A percentile compares a stretch with the other conserved stretches of the same genome.
These are phyloP conservation scores for Globisporangium emineosum DNA, from an alignment of 352 stramenopile genomes.

Conservation along the genomic window DNA sequence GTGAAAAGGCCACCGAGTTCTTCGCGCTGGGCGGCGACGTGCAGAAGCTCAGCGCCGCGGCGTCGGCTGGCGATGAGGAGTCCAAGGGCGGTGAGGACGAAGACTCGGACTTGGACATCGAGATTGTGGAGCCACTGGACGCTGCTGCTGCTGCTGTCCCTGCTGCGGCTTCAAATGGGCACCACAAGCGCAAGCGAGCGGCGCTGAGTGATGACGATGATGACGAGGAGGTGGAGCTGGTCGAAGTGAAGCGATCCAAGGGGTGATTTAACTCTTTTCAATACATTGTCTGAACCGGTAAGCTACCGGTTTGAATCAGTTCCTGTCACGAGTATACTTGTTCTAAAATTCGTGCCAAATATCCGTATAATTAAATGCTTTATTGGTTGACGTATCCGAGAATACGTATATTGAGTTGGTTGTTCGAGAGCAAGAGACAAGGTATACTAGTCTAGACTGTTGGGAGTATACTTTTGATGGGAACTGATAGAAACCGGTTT, in stretches of 20 bases:
- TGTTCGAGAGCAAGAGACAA: no score
- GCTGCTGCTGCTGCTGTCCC: background rate
- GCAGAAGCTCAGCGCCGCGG: constrained; percentile 40
- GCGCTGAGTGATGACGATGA: background rate
- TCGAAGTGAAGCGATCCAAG: constrained; percentile 19
- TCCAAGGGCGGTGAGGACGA: constrained; percentile 33
- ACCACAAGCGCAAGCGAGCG: constrained; percentile 11
- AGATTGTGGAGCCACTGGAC: constrained; percentile 24
- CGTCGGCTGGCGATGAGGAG: constrained; percentile 17
- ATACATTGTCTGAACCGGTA: background rate
- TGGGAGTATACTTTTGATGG: background rate
- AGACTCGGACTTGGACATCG: constrained; percentile 28
- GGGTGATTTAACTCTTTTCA: constrained; percentile 8
- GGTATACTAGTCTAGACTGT: background rate
- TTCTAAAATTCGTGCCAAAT: background rate
- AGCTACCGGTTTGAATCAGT: constrained; percentile 1
- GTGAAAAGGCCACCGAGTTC: constrained; percentile 65
- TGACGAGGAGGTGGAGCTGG: constrained; percentile 14
- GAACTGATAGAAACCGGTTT: background rate
- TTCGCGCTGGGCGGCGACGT: constrained; percentile 76
- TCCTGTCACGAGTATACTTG: constrained; percentile 3
- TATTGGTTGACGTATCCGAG: no score
- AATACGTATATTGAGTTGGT: no score
- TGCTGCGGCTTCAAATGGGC: background rate
- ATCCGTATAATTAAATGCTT: no score